Percentiles rank a stretch among this genome's conserved stretches.
Evolutionary conservation across 768 basidiomycete species (phyloP).

Genomic region (Termitomyces sp.): DNA sequence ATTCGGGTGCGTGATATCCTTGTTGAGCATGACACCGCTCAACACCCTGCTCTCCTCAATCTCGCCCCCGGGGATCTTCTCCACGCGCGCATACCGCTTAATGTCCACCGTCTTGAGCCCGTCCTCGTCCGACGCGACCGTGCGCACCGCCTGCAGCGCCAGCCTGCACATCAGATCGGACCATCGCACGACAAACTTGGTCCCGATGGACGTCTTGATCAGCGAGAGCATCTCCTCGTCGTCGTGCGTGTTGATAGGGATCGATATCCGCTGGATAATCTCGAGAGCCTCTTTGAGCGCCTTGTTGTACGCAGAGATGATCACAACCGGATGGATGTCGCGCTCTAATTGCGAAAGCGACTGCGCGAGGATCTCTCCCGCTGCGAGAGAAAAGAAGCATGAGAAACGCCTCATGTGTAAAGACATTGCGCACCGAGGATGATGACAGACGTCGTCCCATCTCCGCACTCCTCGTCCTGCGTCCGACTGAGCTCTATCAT

Average conservation of each 20-base stretch:
- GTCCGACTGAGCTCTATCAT: slow-evolving; percentile 99
- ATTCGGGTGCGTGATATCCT: slow-evolving; percentile 96
- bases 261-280: slow-evolving; percentile 82
- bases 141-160: slow-evolving; percentile 88
- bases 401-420: too few species aligned
- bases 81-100: slow-evolving; percentile 95
- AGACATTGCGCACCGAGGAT: slow-evolving; percentile 67
- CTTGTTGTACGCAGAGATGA: slow-evolving; percentile 97
- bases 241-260: slow-evolving; percentile 81
- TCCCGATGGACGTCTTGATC: slow-evolving; percentile 98
- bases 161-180: slow-evolving; percentile 96
- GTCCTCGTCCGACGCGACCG: slow-evolving; percentile 73
- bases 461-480: slow-evolving; percentile 98
- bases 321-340: slow-evolving; percentile 97
- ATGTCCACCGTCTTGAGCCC: slow-evolving; percentile 90
- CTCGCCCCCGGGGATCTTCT: slow-evolving; percentile 96
- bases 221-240: slow-evolving; percentile 92
- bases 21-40: slow-evolving; percentile 94
- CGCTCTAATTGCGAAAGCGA: slow-evolving; percentile 91
- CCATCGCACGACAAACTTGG: slow-evolving; percentile 96
- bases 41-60: slow-evolving; percentile 90
- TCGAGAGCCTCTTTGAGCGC: slow-evolving; percentile 89
- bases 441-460: slow-evolving; percentile 97
- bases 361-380: slow-evolving; percentile 96
- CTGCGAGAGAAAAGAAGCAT: slow-evolving; percentile 21